A percentile compares a stretch with the other conserved stretches of the same genome.
Evolutionary conservation across 495 filamentous ascomycete genomes (phyloP).

Genomic region (Aspergillus sclerotioniger): DNA sequence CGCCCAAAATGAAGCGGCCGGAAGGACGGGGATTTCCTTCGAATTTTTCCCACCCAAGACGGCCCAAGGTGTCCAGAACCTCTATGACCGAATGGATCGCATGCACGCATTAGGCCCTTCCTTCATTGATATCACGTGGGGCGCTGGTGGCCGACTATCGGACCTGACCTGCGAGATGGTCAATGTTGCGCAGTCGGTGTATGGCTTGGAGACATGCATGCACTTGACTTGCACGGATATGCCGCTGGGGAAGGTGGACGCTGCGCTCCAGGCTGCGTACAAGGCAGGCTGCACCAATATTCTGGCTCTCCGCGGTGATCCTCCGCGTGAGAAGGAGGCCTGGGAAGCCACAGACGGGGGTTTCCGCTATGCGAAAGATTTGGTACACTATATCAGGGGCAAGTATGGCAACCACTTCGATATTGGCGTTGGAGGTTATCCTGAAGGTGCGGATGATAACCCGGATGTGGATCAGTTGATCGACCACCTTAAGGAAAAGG

Average conservation of each 20-base stretch:
- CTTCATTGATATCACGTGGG: slow-evolving; percentile 99
- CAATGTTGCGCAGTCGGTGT: slow-evolving; percentile 89
- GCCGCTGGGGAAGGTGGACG: slow-evolving; percentile 85
- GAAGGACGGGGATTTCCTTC: slow-evolving; percentile 89
- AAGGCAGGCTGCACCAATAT: slow-evolving; percentile 98
- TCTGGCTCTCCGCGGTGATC: slow-evolving; percentile 89
- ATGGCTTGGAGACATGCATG: slow-evolving; percentile 98
- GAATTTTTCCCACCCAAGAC: slow-evolving; percentile 99
- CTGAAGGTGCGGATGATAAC: slow-evolving; percentile 93
- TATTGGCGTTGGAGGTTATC: slow-evolving; percentile 96
- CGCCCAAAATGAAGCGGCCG: slow-evolving; percentile 70
- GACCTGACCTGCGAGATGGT: slow-evolving; percentile 98
- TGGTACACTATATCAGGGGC: slow-evolving; percentile 87
- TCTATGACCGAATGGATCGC: slow-evolving; percentile 99
- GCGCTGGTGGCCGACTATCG: slow-evolving; percentile 86
- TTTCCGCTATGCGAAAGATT: slow-evolving; percentile 89
- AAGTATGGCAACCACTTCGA: slow-evolving; percentile 95
- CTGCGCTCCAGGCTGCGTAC: slow-evolving; percentile 84
- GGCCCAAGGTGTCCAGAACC: slow-evolving; percentile 93
- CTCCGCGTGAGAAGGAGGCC: slow-evolving; percentile 88
- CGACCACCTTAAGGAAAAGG: slow-evolving; percentile 95
- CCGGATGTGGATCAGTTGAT: slow-evolving; percentile 79
- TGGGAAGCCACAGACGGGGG: slow-evolving; percentile 85
- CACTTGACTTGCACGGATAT: slow-evolving; percentile 99
- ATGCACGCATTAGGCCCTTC: slow-evolving; percentile 92